These are phyloP conservation scores for Colletotrichum horii DNA, from an alignment of 2,329 filamentous ascomycete genomes.

Conservation along the genomic window DNA sequence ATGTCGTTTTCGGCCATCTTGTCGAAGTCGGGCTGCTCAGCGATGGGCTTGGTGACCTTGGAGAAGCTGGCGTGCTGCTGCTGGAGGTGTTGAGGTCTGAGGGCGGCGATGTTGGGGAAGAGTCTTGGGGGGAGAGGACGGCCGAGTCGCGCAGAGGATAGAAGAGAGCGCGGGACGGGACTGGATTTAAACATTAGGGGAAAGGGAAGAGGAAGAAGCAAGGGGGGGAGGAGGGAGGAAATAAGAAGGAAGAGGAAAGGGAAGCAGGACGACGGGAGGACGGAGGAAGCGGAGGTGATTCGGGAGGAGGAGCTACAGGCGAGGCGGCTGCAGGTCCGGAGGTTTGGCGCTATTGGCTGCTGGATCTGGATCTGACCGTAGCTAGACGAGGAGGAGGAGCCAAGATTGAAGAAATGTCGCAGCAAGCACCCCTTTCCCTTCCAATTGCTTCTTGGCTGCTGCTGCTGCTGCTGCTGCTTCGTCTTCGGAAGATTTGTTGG, in stretches of 20 bases:
- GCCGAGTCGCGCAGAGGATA: neutral
- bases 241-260: neutral
- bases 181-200: conserved; percentile 13
- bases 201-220: neutral
- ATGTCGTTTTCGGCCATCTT: conserved; percentile 23
- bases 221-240: neutral
- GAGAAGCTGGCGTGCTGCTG: neutral
- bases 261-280: neutral
- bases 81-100: neutral
- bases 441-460: neutral
- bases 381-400: neutral
- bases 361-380: neutral
- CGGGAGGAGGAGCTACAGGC: neutral
- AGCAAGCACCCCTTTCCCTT: neutral
- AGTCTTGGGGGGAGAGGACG: neutral
- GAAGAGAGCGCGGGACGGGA: conserved; percentile 4
- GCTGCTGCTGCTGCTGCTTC: neutral
- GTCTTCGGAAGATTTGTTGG: conserved; percentile 16
- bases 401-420: conserved; percentile 16
- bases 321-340: conserved; percentile 4
- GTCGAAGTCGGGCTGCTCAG: conserved; percentile 1
- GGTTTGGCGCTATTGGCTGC: neutral
- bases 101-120: neutral
- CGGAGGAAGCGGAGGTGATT: neutral
- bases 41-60: neutral